Evolutionary conservation across 177 flowering plant species (phyloP).

Genomic region (Vitis hybrid): DNA sequence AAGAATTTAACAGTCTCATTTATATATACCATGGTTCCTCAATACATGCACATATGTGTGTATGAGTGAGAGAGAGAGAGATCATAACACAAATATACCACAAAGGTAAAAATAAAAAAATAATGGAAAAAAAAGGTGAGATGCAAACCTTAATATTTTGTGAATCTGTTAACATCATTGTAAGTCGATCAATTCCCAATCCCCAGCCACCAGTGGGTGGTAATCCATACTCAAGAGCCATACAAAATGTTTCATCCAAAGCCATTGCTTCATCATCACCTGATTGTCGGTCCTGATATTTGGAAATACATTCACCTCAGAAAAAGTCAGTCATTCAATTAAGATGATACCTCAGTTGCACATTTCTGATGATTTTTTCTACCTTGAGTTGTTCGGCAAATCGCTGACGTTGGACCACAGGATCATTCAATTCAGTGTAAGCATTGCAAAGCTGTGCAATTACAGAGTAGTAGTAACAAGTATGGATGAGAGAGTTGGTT

Average conservation of each 20-base stretch:
- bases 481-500: not conserved
- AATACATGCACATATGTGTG: too few species aligned
- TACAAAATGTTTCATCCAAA: conserved; percentile 89
- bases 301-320: conserved; percentile 4
- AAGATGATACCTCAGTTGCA: not conserved
- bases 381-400: conserved; percentile 98
- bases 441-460: conserved; percentile 86
- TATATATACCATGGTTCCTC: not conserved
- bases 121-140: not conserved
- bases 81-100: not conserved
- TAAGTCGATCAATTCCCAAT: conserved; percentile 82
- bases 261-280: conserved; percentile 99
- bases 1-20: not conserved
- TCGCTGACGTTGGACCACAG: conserved; percentile 90
- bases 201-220: conserved; percentile 99
- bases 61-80: not conserved
- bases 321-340: not conserved
- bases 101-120: not conserved
- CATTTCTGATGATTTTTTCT: not conserved
- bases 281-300: conserved; percentile 79
- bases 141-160: conserved; percentile 84
- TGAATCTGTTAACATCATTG: conserved; percentile 93
- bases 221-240: conserved; percentile 88
- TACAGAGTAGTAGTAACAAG: not conserved
- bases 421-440: conserved; percentile 97